A percentile compares a stretch with the other conserved stretches of the same genome.
Evolutionary conservation across 2,329 filamentous ascomycete genomes (phyloP).

Genomic region (Epichloe baconii): DNA sequence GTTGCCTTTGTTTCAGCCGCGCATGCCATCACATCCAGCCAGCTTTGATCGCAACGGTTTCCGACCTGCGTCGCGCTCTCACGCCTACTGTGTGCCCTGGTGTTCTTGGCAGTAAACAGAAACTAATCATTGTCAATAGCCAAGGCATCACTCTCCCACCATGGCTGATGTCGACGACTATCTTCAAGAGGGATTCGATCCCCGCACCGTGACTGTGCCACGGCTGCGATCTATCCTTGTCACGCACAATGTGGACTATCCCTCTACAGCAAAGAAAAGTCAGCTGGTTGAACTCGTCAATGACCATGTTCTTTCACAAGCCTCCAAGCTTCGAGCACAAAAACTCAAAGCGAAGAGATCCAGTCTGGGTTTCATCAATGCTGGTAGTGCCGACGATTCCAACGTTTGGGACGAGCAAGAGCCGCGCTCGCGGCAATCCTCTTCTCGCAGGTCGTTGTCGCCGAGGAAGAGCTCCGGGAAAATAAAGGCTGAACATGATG

Average conservation of each 20-base stretch:
- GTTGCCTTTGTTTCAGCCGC: conserved; percentile 4
- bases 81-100: not conserved
- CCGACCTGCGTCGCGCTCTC: not conserved
- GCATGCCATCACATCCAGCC: not conserved
- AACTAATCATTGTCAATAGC: conserved; percentile 3
- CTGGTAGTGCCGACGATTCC: conserved; percentile 52
- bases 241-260: conserved; percentile 73
- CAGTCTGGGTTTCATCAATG: conserved; percentile 69
- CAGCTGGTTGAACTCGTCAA: conserved; percentile 79
- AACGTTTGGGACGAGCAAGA: conserved; percentile 50
- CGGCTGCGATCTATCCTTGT: conserved; percentile 84
- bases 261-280: conserved; percentile 80
- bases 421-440: conserved; percentile 33
- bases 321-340: conserved; percentile 60
- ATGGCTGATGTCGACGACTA: conserved; percentile 69
- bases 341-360: conserved; percentile 72
- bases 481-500: conserved; percentile 39
- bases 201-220: conserved; percentile 70
- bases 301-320: conserved; percentile 63
- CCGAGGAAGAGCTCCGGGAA: conserved; percentile 40
- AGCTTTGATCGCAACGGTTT: not conserved
- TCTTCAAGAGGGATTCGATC: conserved; percentile 76
- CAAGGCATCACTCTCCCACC: conserved; percentile 1
- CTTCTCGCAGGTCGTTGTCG: conserved; percentile 38
- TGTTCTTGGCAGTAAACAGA: not conserved